Base-by-base conservation (phyloP, 441 rosid genomes). In the Pelargonium myrrhifolium region DNA sequence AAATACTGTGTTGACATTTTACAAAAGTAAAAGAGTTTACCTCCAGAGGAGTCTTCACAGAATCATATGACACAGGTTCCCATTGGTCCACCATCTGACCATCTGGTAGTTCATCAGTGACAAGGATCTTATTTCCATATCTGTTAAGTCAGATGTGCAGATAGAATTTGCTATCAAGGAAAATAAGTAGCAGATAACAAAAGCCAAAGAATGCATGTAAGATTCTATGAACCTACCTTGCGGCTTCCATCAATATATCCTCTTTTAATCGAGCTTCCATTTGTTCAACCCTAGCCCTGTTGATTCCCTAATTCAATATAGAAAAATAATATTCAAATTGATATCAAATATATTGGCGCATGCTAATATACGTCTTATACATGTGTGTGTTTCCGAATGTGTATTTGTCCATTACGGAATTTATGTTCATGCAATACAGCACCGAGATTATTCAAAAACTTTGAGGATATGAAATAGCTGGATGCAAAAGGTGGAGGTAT, bases 71-170 rank as follows among this genome's bases (percentile, higher is more conserved):
- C 42, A 95, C 96, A 47, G 94, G 90, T 81, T 92, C 99, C 99
- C 97, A 95, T 61, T 90, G 97, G 80, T 95, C 99, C 74, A 95
- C 99, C 93, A 95, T 90, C 81, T 90, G 96, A 80, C 97, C 98
- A 86, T 90, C 96, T 59, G 98, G 97, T 69, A 95, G 89, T 83
- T 95, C 99, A 85, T 92, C 99, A 63, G 98, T 95, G 76, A 95
- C 99, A 69, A 92, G 98, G 82, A 95, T 92, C 88, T 95, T 95
- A 80, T 92, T 89, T 72, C 93, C 97, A 74, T 89, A 95, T 81
- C 99, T 95, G 93, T 69, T 66, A 83, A 15, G 76, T 68, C 77
- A 81, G 69, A 75, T 68, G 61, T 45, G 39, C 65, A 60, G 73
- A 59, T 17, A 47, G 73, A 79, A 67, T 64, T 51, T 65, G 67